A percentile compares a stretch with the other conserved stretches of the same genome.
Conservation (phyloP, 1,284 basidiomycete genomes). For the Ceratobasidium sp. region DNA sequence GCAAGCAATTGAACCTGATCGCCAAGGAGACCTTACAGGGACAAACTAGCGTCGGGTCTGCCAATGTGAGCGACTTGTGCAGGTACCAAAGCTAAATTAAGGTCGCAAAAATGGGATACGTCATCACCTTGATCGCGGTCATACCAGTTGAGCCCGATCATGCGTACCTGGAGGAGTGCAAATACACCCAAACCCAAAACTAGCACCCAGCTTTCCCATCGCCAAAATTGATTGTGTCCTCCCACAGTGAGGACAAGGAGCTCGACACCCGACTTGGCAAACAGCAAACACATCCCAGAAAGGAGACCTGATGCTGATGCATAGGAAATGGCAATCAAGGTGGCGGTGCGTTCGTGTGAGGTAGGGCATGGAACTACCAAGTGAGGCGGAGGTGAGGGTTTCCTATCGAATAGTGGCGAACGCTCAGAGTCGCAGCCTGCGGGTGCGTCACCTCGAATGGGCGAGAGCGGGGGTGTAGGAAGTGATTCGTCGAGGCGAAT, state of each 20-base stretch:
- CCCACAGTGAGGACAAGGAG: constrained; percentile 83
- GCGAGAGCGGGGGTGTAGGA: constrained; percentile 41
- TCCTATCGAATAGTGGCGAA: constrained; percentile 68
- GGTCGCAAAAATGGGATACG: constrained; percentile 44
- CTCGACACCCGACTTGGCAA: constrained; percentile 95
- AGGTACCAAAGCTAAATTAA: constrained; percentile 81
- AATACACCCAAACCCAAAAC: constrained; percentile 74
- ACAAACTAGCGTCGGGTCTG: constrained; percentile 90
- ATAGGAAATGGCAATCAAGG: constrained; percentile 86
- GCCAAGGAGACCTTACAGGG: constrained; percentile 68
- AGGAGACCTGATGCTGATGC: constrained; percentile 92
- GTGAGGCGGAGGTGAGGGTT: constrained; percentile 50
- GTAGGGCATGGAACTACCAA: constrained; percentile 13
- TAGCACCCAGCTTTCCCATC: constrained; percentile 85
- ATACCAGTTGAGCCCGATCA: constrained; percentile 12
- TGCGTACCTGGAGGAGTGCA: constrained; percentile 70
- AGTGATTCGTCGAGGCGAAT: constrained; percentile 35
- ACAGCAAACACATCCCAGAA: constrained; percentile 91
- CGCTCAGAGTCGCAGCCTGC: constrained; percentile 59
- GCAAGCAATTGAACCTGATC: background rate
- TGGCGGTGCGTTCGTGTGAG: constrained; percentile 45
- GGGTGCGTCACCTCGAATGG: background rate
- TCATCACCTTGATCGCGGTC: constrained; percentile 3
- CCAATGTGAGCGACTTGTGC: constrained; percentile 86
- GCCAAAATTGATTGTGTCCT: constrained; percentile 88